phyloP scores from a whole-genome alignment of 345 rosid species.

The Citrus glauca region DNA sequence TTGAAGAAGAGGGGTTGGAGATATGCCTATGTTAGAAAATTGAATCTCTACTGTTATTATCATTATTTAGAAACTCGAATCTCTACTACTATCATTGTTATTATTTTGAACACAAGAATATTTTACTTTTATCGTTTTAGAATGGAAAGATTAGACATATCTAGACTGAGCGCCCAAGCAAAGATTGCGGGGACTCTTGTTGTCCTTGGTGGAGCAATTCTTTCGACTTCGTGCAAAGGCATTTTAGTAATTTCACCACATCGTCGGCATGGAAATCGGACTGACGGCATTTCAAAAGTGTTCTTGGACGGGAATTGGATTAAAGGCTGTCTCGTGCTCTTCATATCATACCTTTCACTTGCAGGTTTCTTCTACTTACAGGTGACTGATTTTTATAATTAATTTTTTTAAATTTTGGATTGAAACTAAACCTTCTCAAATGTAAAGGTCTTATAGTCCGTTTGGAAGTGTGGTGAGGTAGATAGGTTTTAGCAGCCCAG shows the following conservation, averaged over 20 bases:
- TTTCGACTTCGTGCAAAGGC: neutral
- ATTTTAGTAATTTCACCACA: neutral
- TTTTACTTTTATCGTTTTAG: neutral
- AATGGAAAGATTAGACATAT: neutral
- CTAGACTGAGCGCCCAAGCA: neutral
- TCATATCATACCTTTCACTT: neutral
- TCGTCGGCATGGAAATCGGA: neutral
- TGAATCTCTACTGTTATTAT: too few relatives aligned
- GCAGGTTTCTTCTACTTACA: too few relatives aligned
- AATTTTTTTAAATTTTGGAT: too few relatives aligned
- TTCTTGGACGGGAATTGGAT: neutral
- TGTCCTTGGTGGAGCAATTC: neutral
- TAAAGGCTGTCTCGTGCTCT: neutral
- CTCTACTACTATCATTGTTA: too few relatives aligned
- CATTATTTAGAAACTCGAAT: too few relatives aligned
- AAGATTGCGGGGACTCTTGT: neutral
- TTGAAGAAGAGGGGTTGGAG: too few relatives aligned
- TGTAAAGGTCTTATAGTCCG: too few relatives aligned
- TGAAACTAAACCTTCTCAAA: too few relatives aligned
- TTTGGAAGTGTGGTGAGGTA: too few relatives aligned
- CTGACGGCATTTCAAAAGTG: neutral
- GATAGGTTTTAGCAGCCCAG: fast-evolving
- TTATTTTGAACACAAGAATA: too few relatives aligned
- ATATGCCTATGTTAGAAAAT: too few relatives aligned
- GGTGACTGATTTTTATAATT: neutral